A percentile compares a stretch with the other conserved stretches of the same genome.
Conservation (phyloP, 805 yeast genomes). For the Zygotorulaspora chibaensis region DNA sequence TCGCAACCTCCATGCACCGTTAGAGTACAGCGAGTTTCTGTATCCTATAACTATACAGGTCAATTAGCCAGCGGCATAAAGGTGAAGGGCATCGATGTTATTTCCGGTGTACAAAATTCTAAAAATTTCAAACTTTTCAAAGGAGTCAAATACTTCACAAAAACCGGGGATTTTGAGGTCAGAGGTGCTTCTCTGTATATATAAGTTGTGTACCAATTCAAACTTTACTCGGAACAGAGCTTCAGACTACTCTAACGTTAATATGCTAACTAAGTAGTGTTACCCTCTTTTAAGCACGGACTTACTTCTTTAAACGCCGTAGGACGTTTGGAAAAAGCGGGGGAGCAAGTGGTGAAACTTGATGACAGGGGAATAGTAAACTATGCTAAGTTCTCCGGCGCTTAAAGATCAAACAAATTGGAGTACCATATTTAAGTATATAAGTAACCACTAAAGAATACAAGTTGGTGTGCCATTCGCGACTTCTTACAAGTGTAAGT, state of each 20-base stretch:
- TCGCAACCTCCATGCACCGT: constrained; percentile 5
- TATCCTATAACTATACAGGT: constrained; percentile 61
- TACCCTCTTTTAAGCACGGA: background rate
- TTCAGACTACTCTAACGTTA: too few species aligned
- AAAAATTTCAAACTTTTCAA: constrained; percentile 71
- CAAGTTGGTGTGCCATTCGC: background rate
- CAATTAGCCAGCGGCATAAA: constrained; percentile 70
- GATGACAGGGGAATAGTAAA: background rate
- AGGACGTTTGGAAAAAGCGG: background rate
- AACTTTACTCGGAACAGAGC: too few species aligned
- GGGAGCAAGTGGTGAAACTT: background rate
- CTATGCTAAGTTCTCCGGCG: background rate
- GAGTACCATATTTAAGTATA: background rate
- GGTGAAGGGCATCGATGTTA: constrained; percentile 59
- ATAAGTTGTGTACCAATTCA: too few species aligned
- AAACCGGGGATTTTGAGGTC: constrained; percentile 42
- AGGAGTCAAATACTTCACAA: constrained; percentile 81
- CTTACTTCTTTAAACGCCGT: background rate
- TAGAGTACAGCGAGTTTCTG: constrained; percentile 23
- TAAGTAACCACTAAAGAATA: background rate
- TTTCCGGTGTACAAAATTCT: constrained; percentile 41
- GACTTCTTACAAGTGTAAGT: background rate
- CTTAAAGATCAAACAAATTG: background rate
- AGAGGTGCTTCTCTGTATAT: background rate
- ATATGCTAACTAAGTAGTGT: too few species aligned